phyloP scores from a whole-genome alignment of 495 filamentous ascomycete genomes.

The Lentithecium fluviatile region DNA sequence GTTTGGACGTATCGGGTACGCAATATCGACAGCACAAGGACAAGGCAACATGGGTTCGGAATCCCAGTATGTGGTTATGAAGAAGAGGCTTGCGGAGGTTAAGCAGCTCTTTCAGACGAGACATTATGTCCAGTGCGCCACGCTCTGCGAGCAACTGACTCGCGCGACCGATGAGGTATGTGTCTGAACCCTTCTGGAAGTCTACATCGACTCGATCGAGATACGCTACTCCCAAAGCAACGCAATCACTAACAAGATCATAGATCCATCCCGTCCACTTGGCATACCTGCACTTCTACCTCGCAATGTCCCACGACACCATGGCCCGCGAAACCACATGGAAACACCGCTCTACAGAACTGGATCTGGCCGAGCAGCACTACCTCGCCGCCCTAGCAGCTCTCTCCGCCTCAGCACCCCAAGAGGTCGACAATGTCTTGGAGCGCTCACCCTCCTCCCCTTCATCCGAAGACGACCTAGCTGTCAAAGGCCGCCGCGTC shows the following conservation, averaged over 20 bases:
- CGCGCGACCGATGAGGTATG: conserved; percentile 15
- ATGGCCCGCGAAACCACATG: conserved; percentile 31
- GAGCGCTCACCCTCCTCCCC: conserved; percentile 21
- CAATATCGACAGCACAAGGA: neutral
- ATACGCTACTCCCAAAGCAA: neutral
- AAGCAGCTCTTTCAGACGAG: conserved; percentile 33
- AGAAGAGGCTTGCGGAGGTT: conserved; percentile 17
- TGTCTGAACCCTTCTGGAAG: neutral
- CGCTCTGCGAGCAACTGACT: conserved; percentile 21
- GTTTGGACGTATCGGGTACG: neutral
- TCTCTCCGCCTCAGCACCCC: conserved; percentile 6
- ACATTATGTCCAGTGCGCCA: conserved; percentile 32
- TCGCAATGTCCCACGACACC: conserved; percentile 33
- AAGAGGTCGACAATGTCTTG: conserved; percentile 8
- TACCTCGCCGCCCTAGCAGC: conserved; percentile 29
- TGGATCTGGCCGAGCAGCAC: conserved; percentile 35
- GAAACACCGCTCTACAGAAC: conserved; percentile 9
- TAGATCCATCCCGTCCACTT: conserved; percentile 31
- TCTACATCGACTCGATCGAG: neutral
- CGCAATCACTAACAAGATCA: neutral
- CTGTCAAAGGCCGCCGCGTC: neutral
- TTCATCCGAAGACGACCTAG: conserved; percentile 12
- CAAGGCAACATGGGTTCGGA: conserved; percentile 9
- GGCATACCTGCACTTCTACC: conserved; percentile 37
- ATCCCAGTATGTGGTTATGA: conserved; percentile 10